phyloP scores from a whole-genome alignment of 2,329 filamentous ascomycete genomes.

The Penicillium verrucosum region DNA sequence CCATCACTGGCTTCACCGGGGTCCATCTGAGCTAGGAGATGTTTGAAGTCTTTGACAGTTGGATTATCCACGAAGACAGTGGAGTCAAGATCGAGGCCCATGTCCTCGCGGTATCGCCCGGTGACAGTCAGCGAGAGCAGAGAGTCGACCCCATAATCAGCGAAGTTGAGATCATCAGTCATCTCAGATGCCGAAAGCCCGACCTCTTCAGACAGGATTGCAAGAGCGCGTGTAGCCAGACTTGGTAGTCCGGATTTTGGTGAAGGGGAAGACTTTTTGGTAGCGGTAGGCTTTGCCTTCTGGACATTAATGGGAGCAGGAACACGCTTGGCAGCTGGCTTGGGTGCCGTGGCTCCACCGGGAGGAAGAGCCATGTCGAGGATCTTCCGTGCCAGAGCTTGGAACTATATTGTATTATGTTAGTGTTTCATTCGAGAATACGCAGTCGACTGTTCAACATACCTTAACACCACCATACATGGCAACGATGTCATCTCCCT shows the following conservation, averaged over 20 bases:
- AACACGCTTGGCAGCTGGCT: slow-evolving; percentile 22
- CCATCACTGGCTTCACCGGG: slow-evolving; percentile 31
- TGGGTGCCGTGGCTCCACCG: slow-evolving; percentile 23
- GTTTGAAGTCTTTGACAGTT: slow-evolving; percentile 60
- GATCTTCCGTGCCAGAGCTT: slow-evolving; percentile 40
- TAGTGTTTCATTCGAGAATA: slow-evolving; percentile 1
- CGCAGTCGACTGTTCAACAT: background rate
- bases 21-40: slow-evolving; percentile 45
- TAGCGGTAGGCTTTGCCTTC: slow-evolving; percentile 26
- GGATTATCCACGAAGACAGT: slow-evolving; percentile 59
- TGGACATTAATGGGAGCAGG: slow-evolving; percentile 27
- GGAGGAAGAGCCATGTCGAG: slow-evolving; percentile 43
- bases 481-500: slow-evolving; percentile 57
- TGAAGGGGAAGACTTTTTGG: slow-evolving; percentile 26
- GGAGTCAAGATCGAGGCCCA: slow-evolving; percentile 58
- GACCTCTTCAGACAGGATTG: slow-evolving; percentile 46
- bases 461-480: slow-evolving; percentile 49
- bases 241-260: slow-evolving; percentile 31
- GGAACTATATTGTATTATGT: slow-evolving; percentile 34
- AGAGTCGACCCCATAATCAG: slow-evolving; percentile 62
- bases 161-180: slow-evolving; percentile 58
- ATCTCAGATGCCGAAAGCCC: slow-evolving; percentile 58
- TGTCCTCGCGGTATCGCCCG: slow-evolving; percentile 60
- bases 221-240: slow-evolving; percentile 35
- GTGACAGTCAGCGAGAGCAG: slow-evolving; percentile 60